Conservation (phyloP, 2,329 filamentous ascomycete species). For the Orbilia quercus region DNA sequence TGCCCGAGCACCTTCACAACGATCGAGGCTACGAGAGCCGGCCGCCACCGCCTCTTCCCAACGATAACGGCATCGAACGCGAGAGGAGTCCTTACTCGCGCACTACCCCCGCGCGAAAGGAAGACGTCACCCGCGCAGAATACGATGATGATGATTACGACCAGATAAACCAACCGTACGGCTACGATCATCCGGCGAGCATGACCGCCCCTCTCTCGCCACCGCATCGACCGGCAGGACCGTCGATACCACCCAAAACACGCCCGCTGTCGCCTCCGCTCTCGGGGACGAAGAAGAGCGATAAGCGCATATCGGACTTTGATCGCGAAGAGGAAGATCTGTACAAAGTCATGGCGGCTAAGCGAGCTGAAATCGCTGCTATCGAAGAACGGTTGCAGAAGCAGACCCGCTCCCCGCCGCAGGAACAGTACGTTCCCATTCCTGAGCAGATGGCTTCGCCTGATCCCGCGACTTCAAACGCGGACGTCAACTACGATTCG, state of each 20-base stretch:
- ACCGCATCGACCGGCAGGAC: slow-evolving; percentile 4
- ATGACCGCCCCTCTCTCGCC: not conserved
- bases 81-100: slow-evolving; percentile 53
- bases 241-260: slow-evolving; percentile 41
- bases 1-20: slow-evolving; percentile 27
- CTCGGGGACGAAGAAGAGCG: slow-evolving; percentile 23
- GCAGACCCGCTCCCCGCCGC: slow-evolving; percentile 23
- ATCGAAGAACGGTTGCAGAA: slow-evolving; percentile 49
- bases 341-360: slow-evolving; percentile 53
- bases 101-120: slow-evolving; percentile 21
- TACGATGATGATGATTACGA: slow-evolving; percentile 48
- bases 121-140: slow-evolving; percentile 20
- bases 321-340: slow-evolving; percentile 54
- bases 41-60: slow-evolving; percentile 50
- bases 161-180: slow-evolving; percentile 11
- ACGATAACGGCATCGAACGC: slow-evolving; percentile 47
- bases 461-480: slow-evolving; percentile 9
- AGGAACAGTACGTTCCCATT: slow-evolving; percentile 27
- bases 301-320: slow-evolving; percentile 51
- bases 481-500: slow-evolving; percentile 31
- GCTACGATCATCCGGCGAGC: slow-evolving; percentile 28
- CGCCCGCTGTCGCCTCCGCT: slow-evolving; percentile 41
- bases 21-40: slow-evolving; percentile 41
- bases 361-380: slow-evolving; percentile 47
- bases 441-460: slow-evolving; percentile 29